These are phyloP conservation scores for Ramichloridium luteum DNA, from an alignment of 2,329 filamentous ascomycete genomes.

Conservation along the genomic window DNA sequence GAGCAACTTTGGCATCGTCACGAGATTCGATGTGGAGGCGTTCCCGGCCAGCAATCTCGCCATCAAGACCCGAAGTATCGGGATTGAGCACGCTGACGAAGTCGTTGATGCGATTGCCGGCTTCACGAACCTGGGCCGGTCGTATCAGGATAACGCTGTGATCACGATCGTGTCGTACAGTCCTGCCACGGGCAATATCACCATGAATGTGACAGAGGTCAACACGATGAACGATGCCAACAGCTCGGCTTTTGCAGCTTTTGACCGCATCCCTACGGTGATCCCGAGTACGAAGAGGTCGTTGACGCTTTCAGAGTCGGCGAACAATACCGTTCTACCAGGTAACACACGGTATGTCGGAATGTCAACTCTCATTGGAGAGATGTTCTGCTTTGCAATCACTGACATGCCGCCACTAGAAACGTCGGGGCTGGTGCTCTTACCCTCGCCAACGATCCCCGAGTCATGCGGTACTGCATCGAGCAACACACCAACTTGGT, in stretches of 20 bases:
- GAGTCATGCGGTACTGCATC: too few species aligned
- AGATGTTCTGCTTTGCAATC: too few species aligned
- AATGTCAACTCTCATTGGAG: background rate
- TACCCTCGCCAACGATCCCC: too few species aligned
- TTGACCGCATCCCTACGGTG: background rate
- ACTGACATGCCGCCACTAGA: too few species aligned
- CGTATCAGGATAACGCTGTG: background rate
- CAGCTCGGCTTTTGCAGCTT: background rate
- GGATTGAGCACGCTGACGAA: constrained; percentile 14
- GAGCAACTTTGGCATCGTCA: constrained; percentile 17
- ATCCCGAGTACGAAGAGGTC: background rate
- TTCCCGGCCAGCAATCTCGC: constrained; percentile 30
- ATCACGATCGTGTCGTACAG: too few species aligned
- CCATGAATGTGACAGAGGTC: background rate
- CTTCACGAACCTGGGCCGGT: constrained; percentile 1
- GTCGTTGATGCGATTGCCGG: constrained; percentile 11
- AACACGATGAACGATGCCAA: background rate
- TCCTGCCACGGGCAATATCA: too few species aligned
- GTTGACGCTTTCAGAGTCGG: background rate
- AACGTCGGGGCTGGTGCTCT: too few species aligned
- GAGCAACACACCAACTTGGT: too few species aligned
- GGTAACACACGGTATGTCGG: background rate
- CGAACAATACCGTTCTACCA: background rate
- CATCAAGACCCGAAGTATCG: too few species aligned
- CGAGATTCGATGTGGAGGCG: constrained; percentile 13